Percentiles rank a stretch among this genome's conserved stretches.
Evolutionary conservation across 495 filamentous ascomycete species (phyloP).

Genomic region (Ramalina intermedia): DNA sequence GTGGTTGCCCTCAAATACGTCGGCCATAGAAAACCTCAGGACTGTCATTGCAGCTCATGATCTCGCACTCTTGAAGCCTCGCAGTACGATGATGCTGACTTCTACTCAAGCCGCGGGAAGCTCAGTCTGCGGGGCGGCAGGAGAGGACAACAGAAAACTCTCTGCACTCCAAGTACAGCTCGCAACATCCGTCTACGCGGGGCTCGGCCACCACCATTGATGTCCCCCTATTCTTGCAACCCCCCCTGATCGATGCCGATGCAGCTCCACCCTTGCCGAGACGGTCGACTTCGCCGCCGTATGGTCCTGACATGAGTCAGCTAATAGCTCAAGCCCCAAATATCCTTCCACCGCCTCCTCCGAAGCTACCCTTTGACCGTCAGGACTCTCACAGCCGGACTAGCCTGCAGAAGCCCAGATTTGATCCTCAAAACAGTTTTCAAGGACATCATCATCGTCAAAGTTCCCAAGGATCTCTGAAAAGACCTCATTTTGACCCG

Average conservation of each 20-base stretch:
- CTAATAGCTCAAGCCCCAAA: slow-evolving; percentile 8
- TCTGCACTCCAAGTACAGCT: neutral
- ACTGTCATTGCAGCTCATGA: too few relatives aligned
- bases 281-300: slow-evolving; percentile 4
- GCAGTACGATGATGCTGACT: too few relatives aligned
- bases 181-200: slow-evolving; percentile 7
- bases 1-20: too few relatives aligned
- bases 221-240: slow-evolving; percentile 12
- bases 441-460: slow-evolving; percentile 16
- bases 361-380: slow-evolving; percentile 22
- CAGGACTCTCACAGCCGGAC: neutral
- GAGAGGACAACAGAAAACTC: neutral
- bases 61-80: too few relatives aligned
- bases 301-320: neutral
- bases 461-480: slow-evolving; percentile 15
- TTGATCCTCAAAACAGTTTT: slow-evolving; percentile 5
- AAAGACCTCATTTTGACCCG: slow-evolving; percentile 18
- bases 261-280: slow-evolving; percentile 5
- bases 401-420: neutral
- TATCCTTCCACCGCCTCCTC: slow-evolving; percentile 28
- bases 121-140: too few relatives aligned
- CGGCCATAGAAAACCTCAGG: too few relatives aligned
- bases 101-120: too few relatives aligned
- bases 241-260: slow-evolving; percentile 8
- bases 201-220: slow-evolving; percentile 13